A percentile compares a stretch with the other conserved stretches of the same genome.
phyloP scores from a whole-genome alignment of 768 basidiomycete species.

The Leccinum barrowsii region DNA sequence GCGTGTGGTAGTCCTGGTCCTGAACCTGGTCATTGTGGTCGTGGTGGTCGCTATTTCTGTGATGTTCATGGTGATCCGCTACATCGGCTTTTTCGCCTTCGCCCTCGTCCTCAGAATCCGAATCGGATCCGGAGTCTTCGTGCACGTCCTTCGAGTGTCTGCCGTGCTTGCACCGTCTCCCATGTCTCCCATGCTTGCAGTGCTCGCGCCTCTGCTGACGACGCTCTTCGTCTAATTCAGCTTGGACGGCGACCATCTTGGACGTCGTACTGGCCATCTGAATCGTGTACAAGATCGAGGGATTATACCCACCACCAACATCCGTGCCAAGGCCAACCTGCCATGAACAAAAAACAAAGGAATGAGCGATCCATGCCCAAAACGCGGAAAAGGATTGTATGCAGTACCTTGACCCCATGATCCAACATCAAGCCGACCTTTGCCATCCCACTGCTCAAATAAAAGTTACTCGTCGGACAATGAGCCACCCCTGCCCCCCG shows the following conservation, averaged over 20 bases:
- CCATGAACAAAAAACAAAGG: background rate
- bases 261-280: slow-evolving; percentile 75
- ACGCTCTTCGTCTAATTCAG: slow-evolving; percentile 17
- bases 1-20: background rate
- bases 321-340: slow-evolving; percentile 92
- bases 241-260: slow-evolving; percentile 62
- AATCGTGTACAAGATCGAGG: slow-evolving; percentile 73
- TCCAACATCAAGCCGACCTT: slow-evolving; percentile 75
- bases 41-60: background rate
- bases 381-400: background rate
- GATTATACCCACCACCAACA: slow-evolving; percentile 78
- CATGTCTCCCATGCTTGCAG: background rate
- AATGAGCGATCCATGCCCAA: background rate
- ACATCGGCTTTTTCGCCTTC: background rate
- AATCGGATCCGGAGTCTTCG: background rate
- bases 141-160: background rate
- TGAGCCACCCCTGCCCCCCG: slow-evolving; percentile 77
- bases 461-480: slow-evolving; percentile 92
- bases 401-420: slow-evolving; percentile 69
- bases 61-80: background rate
- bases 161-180: background rate
- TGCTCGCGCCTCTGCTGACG: background rate
- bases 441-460: slow-evolving; percentile 80
- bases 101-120: background rate
- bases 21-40: background rate